These are phyloP conservation scores for Blattamonas nauphoetae DNA, from an alignment of 78 protist genomes.

Conservation along the genomic window DNA sequence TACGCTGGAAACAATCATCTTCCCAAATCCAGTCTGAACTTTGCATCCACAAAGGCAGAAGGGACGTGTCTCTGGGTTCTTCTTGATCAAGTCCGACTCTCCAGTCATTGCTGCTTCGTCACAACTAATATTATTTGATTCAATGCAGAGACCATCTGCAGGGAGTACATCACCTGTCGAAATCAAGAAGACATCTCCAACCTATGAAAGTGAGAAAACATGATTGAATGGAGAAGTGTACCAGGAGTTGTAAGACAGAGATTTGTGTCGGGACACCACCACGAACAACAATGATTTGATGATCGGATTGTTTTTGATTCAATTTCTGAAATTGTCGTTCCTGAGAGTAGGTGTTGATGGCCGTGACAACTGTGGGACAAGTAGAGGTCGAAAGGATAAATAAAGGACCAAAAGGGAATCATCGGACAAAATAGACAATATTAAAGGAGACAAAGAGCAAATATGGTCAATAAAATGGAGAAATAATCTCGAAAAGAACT, in stretches of 20 bases:
- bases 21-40: slow-evolving; percentile 39
- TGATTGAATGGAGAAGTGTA: too few relatives aligned
- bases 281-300: slow-evolving; percentile 2
- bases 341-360: slow-evolving; percentile 37
- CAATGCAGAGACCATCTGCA: slow-evolving; percentile 52
- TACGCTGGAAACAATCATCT: slow-evolving; percentile 55
- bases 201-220: slow-evolving; percentile 29
- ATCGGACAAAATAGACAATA: not conserved
- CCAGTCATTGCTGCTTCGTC: slow-evolving; percentile 67
- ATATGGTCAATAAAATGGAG: too few relatives aligned
- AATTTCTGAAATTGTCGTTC: slow-evolving; percentile 27
- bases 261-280: slow-evolving; percentile 1
- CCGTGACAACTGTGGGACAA: not conserved
- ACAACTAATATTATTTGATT: slow-evolving; percentile 12
- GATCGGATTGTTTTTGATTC: not conserved
- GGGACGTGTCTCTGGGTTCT: slow-evolving; percentile 11
- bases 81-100: slow-evolving; percentile 47
- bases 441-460: too few relatives aligned
- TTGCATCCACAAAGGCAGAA: slow-evolving; percentile 43
- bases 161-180: slow-evolving; percentile 55
- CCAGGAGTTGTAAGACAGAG: not conserved
- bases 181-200: slow-evolving; percentile 74
- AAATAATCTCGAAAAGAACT: too few relatives aligned
- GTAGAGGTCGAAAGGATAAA: not conserved
- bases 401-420: not conserved